Conservation (phyloP, 176 grass and related monocot genomes). For the Lolium perenne region DNA sequence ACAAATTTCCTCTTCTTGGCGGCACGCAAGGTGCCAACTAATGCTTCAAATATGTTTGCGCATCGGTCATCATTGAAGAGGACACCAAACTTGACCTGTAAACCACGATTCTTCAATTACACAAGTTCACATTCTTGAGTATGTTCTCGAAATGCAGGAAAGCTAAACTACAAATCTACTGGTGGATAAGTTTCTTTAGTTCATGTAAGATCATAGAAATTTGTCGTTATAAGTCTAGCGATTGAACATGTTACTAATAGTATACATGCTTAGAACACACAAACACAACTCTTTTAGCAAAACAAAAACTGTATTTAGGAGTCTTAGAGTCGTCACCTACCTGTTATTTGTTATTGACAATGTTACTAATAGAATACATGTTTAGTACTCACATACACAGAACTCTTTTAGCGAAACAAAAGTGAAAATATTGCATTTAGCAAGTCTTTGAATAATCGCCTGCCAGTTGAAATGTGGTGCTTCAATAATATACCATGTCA, state of each 20-base stretch:
- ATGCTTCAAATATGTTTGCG: slow-evolving; percentile 91
- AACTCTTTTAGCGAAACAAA: background rate
- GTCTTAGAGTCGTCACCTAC: background rate
- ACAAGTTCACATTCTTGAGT: background rate
- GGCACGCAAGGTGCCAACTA: slow-evolving; percentile 83
- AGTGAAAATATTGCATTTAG: background rate
- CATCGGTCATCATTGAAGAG: slow-evolving; percentile 93
- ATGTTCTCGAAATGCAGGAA: background rate
- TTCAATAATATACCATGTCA: slow-evolving; percentile 9
- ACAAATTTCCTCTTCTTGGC: slow-evolving; percentile 85
- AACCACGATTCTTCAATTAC: slow-evolving; percentile 9
- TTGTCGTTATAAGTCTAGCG: background rate
- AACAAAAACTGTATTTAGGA: background rate
- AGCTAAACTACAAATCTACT: background rate
- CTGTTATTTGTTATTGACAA: background rate
- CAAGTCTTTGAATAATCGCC: background rate
- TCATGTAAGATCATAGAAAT: background rate
- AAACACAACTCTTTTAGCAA: background rate
- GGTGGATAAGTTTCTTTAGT: background rate
- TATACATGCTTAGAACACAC: background rate
- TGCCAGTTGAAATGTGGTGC: background rate
- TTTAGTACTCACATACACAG: background rate
- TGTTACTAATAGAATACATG: background rate
- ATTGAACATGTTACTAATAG: background rate
- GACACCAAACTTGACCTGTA: slow-evolving; percentile 87